These are phyloP conservation scores for Aspergillus luchuensis DNA, from an alignment of 2,329 filamentous ascomycete genomes.

Conservation along the genomic window DNA sequence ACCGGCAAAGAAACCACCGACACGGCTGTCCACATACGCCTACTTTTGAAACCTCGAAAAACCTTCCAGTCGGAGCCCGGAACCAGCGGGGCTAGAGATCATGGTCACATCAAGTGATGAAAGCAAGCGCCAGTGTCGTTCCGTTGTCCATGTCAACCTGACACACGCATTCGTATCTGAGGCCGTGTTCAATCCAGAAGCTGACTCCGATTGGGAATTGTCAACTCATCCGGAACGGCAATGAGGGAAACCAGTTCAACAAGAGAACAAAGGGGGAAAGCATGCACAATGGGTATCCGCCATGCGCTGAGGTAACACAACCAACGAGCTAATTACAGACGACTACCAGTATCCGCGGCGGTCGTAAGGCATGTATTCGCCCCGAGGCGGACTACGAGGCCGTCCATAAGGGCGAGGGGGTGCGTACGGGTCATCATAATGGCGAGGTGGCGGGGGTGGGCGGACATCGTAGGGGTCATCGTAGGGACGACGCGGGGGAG, in stretches of 20 bases:
- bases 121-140: background rate
- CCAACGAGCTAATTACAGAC: slow-evolving; percentile 14
- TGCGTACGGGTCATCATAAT: slow-evolving; percentile 62
- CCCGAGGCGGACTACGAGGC: slow-evolving; percentile 46
- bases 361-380: slow-evolving; percentile 47
- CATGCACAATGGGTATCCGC: slow-evolving; percentile 28
- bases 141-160: background rate
- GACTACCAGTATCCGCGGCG: slow-evolving; percentile 50
- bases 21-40: slow-evolving; percentile 6
- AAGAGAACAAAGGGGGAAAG: slow-evolving; percentile 7
- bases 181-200: slow-evolving; percentile 5
- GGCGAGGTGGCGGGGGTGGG: slow-evolving; percentile 53
- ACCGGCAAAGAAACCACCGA: background rate
- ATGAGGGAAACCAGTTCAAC: slow-evolving; percentile 9
- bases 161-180: slow-evolving; percentile 4
- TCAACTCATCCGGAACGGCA: slow-evolving; percentile 5
- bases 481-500: slow-evolving; percentile 58
- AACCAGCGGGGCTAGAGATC: slow-evolving; percentile 11
- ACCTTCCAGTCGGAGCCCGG: background rate
- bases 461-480: slow-evolving; percentile 62
- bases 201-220: background rate
- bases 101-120: slow-evolving; percentile 12
- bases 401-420: slow-evolving; percentile 57
- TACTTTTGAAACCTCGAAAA: background rate
- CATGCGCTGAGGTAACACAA: slow-evolving; percentile 22